Conservation (phyloP, 2,329 filamentous ascomycete species). For the Aureobasidium namibiae region DNA sequence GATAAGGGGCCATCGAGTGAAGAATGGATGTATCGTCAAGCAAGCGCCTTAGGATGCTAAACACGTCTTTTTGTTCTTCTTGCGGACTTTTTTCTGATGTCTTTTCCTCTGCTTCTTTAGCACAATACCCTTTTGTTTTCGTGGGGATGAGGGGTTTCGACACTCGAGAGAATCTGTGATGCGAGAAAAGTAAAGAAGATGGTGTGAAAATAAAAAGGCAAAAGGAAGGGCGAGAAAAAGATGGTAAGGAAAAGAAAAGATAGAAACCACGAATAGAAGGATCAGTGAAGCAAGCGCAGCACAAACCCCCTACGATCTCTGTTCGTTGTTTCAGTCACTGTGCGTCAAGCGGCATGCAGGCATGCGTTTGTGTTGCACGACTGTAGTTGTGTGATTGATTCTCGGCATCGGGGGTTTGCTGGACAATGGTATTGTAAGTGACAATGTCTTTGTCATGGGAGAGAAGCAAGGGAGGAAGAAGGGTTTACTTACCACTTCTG, state of each 20-base stretch:
- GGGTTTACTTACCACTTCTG: background rate
- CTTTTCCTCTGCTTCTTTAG: background rate
- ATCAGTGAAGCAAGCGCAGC: background rate
- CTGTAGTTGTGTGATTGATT: slow-evolving; percentile 9
- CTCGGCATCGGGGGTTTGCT: slow-evolving; percentile 13
- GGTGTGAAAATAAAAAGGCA: background rate
- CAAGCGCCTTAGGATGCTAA: slow-evolving; percentile 5
- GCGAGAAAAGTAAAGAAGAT: no score
- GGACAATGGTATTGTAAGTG: background rate
- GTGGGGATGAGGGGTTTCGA: no score
- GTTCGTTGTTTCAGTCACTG: slow-evolving; percentile 17
- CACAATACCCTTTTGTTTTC: background rate
- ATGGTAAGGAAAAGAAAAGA: background rate
- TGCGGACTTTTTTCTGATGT: background rate
- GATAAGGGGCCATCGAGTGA: background rate
- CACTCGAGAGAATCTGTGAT: no score
- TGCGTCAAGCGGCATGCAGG: slow-evolving; percentile 10
- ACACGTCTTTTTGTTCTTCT: background rate
- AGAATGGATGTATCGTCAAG: background rate
- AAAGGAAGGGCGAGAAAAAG: background rate
- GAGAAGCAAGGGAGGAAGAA: no score
- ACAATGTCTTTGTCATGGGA: background rate
- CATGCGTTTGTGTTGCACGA: background rate
- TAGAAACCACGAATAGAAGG: background rate
- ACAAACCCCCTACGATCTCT: slow-evolving; percentile 16